Conservation (phyloP, 1,284 basidiomycete genomes). For the Irpex sp. region DNA sequence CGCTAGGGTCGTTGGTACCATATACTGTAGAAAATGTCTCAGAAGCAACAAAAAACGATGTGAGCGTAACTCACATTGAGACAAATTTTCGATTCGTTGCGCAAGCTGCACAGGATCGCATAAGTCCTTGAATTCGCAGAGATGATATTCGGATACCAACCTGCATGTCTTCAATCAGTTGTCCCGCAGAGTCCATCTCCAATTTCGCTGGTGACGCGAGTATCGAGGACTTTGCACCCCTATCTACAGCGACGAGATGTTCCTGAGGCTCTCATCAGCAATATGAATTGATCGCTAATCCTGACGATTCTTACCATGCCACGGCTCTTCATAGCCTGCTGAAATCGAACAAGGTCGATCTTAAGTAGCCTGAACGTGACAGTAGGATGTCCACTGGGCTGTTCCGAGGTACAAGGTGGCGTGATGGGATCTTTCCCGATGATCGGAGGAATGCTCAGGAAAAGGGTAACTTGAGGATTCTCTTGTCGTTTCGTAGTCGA, state of each 20-base stretch:
- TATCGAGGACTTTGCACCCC: slow-evolving; percentile 8
- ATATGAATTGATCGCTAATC: background rate
- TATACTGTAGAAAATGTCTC: slow-evolving; percentile 18
- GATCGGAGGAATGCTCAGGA: slow-evolving; percentile 9
- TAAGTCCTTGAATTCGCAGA: background rate
- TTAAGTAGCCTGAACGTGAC: slow-evolving; percentile 4
- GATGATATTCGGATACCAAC: background rate
- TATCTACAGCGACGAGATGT: background rate
- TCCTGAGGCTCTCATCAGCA: slow-evolving; percentile 1
- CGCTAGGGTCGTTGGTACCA: slow-evolving; percentile 23
- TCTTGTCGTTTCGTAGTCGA: slow-evolving; percentile 28
- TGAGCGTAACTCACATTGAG: slow-evolving; percentile 9
- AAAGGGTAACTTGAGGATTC: slow-evolving; percentile 19
- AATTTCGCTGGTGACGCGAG: slow-evolving; percentile 5
- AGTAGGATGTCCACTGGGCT: background rate
- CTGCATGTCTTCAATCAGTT: slow-evolving; percentile 10
- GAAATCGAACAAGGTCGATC: slow-evolving; percentile 10
- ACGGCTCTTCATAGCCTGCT: slow-evolving; percentile 12
- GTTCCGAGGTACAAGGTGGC: background rate
- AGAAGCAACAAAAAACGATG: background rate
- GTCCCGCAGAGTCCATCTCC: slow-evolving; percentile 14
- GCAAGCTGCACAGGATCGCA: slow-evolving; percentile 11
- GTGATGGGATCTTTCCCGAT: slow-evolving; percentile 18
- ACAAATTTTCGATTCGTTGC: slow-evolving; percentile 14
- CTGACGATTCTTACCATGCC: slow-evolving; percentile 11